Evolutionary conservation across 176 grass and related monocot genomes (phyloP).

Genomic region (Hordeum marinum): DNA sequence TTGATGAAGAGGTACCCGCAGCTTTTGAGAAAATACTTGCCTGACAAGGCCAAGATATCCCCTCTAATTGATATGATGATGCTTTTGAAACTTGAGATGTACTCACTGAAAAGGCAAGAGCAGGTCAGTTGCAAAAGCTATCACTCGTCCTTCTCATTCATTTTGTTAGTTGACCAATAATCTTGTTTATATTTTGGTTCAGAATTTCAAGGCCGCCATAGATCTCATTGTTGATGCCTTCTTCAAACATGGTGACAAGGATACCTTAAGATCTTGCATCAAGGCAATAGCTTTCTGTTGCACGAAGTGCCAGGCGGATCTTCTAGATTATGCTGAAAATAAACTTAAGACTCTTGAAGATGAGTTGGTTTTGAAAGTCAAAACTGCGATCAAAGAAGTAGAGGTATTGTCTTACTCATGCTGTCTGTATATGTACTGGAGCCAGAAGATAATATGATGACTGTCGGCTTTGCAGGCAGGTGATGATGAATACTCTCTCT

Average conservation of each 20-base stretch:
- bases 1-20: conserved; percentile 79
- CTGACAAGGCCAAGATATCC: conserved; percentile 92
- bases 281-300: conserved; percentile 86
- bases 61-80: conserved; percentile 81
- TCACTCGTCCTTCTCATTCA: conserved; percentile 11
- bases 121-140: conserved; percentile 47
- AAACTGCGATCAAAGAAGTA: conserved; percentile 90
- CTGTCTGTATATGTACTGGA: neutral
- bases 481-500: conserved; percentile 97
- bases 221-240: conserved; percentile 87
- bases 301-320: conserved; percentile 72
- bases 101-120: conserved; percentile 88
- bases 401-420: conserved; percentile 47
- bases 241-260: conserved; percentile 98
- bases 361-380: conserved; percentile 80
- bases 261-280: conserved; percentile 85
- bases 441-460: conserved; percentile 16
- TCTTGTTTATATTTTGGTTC: conserved; percentile 27
- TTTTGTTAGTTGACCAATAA: conserved; percentile 12
- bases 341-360: conserved; percentile 89
- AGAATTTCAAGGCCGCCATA: conserved; percentile 90
- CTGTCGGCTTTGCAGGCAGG: conserved; percentile 56
- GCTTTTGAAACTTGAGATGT: conserved; percentile 94
- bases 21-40: conserved; percentile 82
- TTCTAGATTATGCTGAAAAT: conserved; percentile 78